These are phyloP conservation scores for Neonothopanus nambi DNA, from an alignment of 1,284 basidiomycete genomes.

Conservation along the genomic window DNA sequence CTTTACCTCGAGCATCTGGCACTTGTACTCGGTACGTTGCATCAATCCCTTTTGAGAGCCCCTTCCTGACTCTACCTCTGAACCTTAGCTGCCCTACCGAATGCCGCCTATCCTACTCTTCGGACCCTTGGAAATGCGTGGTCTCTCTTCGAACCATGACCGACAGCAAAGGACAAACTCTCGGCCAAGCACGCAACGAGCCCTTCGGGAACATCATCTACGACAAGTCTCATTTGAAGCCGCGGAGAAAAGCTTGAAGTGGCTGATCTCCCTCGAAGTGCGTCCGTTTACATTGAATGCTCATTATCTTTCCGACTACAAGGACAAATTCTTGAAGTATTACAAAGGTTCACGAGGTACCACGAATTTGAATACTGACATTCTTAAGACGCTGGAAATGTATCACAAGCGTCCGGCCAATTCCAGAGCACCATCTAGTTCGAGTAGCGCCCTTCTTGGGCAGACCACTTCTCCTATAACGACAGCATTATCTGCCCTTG, in stretches of 20 bases:
- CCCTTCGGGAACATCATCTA: conserved; percentile 37
- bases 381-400: conserved; percentile 28
- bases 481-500: conserved; percentile 36
- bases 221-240: conserved; percentile 34
- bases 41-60: background rate
- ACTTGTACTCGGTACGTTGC: conserved; percentile 45
- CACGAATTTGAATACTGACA: conserved; percentile 19
- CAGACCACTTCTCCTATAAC: too few species aligned
- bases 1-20: conserved; percentile 37
- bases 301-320: conserved; percentile 58
- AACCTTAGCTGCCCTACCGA: conserved; percentile 48
- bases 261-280: conserved; percentile 54
- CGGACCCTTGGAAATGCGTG: conserved; percentile 35
- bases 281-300: conserved; percentile 58
- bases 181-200: conserved; percentile 31
- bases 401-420: conserved; percentile 6
- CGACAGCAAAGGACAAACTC: conserved; percentile 26
- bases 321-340: conserved; percentile 52
- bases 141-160: conserved; percentile 40
- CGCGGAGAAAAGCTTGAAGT: conserved; percentile 44
- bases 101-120: conserved; percentile 33
- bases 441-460: too few species aligned
- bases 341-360: conserved; percentile 44
- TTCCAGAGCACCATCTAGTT: too few species aligned
- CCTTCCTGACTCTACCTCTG: background rate